phyloP scores from a whole-genome alignment of 805 yeast species.

The Nematodospora valgi region DNA sequence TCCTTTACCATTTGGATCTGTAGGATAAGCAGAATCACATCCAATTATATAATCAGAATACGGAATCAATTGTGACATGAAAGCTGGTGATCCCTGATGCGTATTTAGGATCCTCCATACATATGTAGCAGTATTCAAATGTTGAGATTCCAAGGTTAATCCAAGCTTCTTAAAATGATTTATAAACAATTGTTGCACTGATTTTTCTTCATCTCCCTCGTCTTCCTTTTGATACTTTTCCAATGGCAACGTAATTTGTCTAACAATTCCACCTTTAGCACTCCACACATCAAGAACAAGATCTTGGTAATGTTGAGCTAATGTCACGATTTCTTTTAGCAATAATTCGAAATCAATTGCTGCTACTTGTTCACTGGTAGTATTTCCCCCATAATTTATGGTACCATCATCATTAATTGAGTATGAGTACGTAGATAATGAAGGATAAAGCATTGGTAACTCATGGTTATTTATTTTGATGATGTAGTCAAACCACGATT shows the following conservation, averaged over 20 bases:
- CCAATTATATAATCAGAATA: conserved; percentile 88
- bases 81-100: conserved; percentile 76
- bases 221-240: conserved; percentile 14
- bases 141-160: conserved; percentile 71
- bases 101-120: conserved; percentile 85
- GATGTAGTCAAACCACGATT: conserved; percentile 85
- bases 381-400: conserved; percentile 31
- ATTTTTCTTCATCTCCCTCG: conserved; percentile 18
- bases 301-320: conserved; percentile 27
- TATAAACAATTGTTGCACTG: conserved; percentile 13
- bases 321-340: conserved; percentile 38
- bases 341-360: conserved; percentile 41
- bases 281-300: conserved; percentile 71
- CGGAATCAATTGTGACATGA: conserved; percentile 75
- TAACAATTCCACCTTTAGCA: conserved; percentile 72
- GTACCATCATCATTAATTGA: conserved; percentile 40
- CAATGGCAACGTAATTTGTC: conserved; percentile 30
- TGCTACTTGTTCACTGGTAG: conserved; percentile 31
- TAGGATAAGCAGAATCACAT: conserved; percentile 51
- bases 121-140: conserved; percentile 68
- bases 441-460: conserved; percentile 37
- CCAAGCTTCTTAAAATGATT: conserved; percentile 54
- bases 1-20: conserved; percentile 57
- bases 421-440: conserved; percentile 25
- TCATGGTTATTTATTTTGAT: conserved; percentile 77